Evolutionary conservation across 495 filamentous ascomycete genomes (phyloP).

Genomic region (Trypethelium eluteriae): DNA sequence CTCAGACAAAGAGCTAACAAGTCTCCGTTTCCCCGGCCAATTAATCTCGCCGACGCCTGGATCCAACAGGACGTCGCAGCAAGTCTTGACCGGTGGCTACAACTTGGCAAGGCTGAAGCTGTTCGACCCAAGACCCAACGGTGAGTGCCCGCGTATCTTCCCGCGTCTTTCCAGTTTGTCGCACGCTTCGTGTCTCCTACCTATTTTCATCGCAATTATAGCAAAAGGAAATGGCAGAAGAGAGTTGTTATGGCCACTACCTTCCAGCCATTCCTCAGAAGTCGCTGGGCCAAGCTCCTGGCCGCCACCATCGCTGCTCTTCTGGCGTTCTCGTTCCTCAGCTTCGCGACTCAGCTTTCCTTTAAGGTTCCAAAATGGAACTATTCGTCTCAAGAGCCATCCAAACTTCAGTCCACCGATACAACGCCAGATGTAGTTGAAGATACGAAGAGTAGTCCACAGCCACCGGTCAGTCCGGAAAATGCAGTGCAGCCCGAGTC

Average conservation of each 20-base stretch:
- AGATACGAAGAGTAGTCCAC: neutral
- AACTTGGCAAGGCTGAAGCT: no score
- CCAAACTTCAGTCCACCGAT: neutral
- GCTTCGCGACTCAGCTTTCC: neutral
- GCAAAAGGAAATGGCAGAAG: neutral
- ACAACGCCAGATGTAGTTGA: neutral
- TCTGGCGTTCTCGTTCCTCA: neutral
- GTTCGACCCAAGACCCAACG: no score
- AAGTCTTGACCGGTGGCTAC: no score
- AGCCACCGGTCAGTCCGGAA: neutral
- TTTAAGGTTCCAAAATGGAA: neutral
- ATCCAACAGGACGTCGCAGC: no score
- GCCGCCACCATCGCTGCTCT: neutral
- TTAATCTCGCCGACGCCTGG: no score
- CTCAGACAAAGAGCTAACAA: no score
- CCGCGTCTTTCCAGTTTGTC: neutral
- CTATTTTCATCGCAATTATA: neutral
- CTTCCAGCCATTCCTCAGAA: neutral
- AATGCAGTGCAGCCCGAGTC: neutral
- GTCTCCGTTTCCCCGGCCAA: no score
- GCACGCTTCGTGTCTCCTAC: neutral
- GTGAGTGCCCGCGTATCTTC: neutral
- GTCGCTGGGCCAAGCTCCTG: neutral
- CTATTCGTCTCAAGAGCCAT: neutral
- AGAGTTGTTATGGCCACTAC: neutral